These are phyloP conservation scores for Claviceps sp. DNA, from an alignment of 2,329 filamentous ascomycete genomes.

Conservation along the genomic window DNA sequence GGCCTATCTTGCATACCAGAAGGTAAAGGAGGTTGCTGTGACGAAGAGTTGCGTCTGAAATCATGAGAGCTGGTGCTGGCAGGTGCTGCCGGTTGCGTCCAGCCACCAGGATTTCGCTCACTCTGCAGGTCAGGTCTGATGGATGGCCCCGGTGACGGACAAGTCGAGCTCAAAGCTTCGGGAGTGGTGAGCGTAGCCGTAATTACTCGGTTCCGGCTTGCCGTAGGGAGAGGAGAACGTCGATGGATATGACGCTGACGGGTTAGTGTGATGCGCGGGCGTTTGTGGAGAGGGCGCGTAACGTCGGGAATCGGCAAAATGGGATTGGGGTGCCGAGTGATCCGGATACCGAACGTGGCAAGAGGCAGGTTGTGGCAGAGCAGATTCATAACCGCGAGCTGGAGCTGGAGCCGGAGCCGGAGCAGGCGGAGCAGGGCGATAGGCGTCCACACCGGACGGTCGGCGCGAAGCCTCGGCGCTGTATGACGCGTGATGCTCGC, in stretches of 20 bases:
- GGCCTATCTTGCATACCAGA: background rate
- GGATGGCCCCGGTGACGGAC: constrained; percentile 17
- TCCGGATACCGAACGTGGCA: constrained; percentile 24
- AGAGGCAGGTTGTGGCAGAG: constrained; percentile 9
- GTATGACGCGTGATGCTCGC: constrained; percentile 32
- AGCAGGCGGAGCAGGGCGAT: constrained; percentile 19
- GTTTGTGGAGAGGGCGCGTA: constrained; percentile 23
- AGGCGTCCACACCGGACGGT: constrained; percentile 34
- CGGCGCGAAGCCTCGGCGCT: constrained; percentile 28
- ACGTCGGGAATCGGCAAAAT: constrained; percentile 18
- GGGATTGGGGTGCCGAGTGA: constrained; percentile 16
- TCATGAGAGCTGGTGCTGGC: constrained; percentile 15
- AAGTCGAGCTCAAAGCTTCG: constrained; percentile 17
- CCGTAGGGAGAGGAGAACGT: constrained; percentile 29
- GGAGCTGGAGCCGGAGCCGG: constrained; percentile 9
- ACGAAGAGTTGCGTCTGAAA: constrained; percentile 19
- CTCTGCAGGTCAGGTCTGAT: constrained; percentile 21
- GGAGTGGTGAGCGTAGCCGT: constrained; percentile 15
- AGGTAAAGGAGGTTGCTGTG: background rate
- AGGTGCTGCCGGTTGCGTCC: constrained; percentile 26
- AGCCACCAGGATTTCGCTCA: constrained; percentile 23
- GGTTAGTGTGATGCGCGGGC: constrained; percentile 15
- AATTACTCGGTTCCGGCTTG: constrained; percentile 26
- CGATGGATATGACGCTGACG: constrained; percentile 17
- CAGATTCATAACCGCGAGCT: constrained; percentile 18